Base-by-base conservation (phyloP, 768 basidiomycete species). In the Tylopilus subfusipes region DNA sequence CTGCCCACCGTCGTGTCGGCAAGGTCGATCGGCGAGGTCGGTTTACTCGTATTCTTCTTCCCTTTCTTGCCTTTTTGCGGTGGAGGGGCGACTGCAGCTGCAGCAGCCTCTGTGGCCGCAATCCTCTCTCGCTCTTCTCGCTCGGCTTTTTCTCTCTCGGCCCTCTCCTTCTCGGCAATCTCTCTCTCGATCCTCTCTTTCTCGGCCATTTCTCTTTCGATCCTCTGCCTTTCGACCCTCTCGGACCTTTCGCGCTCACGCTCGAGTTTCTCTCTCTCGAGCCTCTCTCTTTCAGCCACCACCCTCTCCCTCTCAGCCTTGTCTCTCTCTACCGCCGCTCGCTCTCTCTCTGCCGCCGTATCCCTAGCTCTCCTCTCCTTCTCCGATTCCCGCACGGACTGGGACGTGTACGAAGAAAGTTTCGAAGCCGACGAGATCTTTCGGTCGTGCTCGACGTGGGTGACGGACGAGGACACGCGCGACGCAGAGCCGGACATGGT, bases 1-100 rank as follows among this genome's bases (percentile, higher is more conserved):
- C 73, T 73, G 27, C 74, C 72, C 22, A 73, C 73, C 19, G 71
- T 63, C 16, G 72, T 58, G 67, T 77, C 61, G 62, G 68, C 63
- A 57, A 67, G 50, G 58, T 74, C 69, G 63, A 76, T 56, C 27
- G 70, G 66, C 18, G 67, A 64, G 45, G 3, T 62, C 4, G 46
- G 56, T 52, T 68, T 66, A 55, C 56, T 68, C 25, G 62, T 42
- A 36, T 62, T 46, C 62, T 69, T 59, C 48, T 67, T 64, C 13
- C 31, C 52, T 21, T 57, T 56, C 46, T 57, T 67, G 44, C 58
- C 53, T 45, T 52, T 65, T 33, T 39, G 34, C 21, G 38, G 46
- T 9, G 39, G 25, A 18, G 24, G 22, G 14, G 49, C 53, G 1
- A 45, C 49, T 2, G 51, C 59, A 3, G 34, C 42, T 1, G 52